Evolutionary conservation across 306 rosid genomes (phyloP).

Genomic region (Vigna reflexopilosa): DNA sequence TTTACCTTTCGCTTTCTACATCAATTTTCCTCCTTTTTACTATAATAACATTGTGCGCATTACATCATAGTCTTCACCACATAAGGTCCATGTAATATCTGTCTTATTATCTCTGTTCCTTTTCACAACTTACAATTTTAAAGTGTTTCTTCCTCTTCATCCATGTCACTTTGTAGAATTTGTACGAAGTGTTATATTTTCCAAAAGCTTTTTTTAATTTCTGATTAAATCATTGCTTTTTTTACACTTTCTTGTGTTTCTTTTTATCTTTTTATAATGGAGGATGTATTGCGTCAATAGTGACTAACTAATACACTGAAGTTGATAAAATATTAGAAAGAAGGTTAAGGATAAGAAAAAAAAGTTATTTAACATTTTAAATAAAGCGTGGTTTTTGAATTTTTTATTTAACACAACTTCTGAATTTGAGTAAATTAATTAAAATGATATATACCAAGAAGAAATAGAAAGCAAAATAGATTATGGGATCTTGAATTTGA

Average conservation of each 20-base stretch:
- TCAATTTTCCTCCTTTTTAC: background rate
- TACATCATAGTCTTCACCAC: constrained; percentile 28
- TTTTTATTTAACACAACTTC: background rate
- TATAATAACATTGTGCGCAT: constrained; percentile 32
- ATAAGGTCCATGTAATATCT: background rate
- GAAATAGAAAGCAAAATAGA: background rate
- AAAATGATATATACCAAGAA: background rate
- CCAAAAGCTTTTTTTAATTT: background rate
- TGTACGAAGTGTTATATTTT: background rate
- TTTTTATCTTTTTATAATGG: background rate
- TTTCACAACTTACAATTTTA: background rate
- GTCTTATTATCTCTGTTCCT: constrained; percentile 4
- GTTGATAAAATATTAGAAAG: background rate
- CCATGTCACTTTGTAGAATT: background rate
- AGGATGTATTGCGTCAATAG: background rate
- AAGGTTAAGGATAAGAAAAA: background rate
- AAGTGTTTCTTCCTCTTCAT: background rate
- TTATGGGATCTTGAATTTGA: background rate
- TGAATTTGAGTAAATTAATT: background rate
- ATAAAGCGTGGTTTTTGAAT: background rate
- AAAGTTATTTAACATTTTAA: background rate
- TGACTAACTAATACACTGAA: background rate
- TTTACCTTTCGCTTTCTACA: background rate
- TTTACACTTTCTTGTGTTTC: background rate
- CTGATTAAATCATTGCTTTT: background rate